phyloP scores from a whole-genome alignment of 2,329 filamentous ascomycete genomes.

The Keithomyces neogunnii region DNA sequence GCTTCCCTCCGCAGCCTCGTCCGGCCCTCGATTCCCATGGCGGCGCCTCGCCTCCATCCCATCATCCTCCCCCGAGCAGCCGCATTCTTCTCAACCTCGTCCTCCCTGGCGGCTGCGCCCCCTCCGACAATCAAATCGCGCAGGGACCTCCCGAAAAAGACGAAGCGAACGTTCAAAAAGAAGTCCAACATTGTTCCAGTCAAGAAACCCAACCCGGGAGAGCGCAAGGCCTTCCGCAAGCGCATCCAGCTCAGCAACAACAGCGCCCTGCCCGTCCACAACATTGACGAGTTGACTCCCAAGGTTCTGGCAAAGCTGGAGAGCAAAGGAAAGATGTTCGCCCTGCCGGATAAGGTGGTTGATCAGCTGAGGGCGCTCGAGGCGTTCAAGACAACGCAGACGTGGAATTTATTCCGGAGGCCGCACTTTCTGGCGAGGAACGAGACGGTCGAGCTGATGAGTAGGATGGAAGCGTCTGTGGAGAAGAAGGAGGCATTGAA shows the following conservation, averaged over 20 bases:
- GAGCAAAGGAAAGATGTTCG: slow-evolving; percentile 58
- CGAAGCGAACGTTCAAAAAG: slow-evolving; percentile 45
- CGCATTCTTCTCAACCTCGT: slow-evolving; percentile 31
- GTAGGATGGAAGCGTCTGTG: slow-evolving; percentile 49
- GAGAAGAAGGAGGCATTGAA: slow-evolving; percentile 45
- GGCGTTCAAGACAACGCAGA: slow-evolving; percentile 85
- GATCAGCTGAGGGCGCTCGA: slow-evolving; percentile 77
- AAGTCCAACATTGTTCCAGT: slow-evolving; percentile 31
- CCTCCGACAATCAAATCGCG: slow-evolving; percentile 24
- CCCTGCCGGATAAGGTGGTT: slow-evolving; percentile 59
- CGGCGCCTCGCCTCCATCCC: slow-evolving; percentile 24
- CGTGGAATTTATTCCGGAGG: slow-evolving; percentile 76
- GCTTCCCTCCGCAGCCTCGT: slow-evolving; percentile 33
- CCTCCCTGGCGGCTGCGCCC: slow-evolving; percentile 19
- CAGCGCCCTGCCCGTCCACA: slow-evolving; percentile 74
- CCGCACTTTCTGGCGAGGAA: slow-evolving; percentile 71
- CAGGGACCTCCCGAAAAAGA: slow-evolving; percentile 27
- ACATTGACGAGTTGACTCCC: slow-evolving; percentile 51
- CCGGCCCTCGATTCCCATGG: slow-evolving; percentile 22
- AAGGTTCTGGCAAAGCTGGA: slow-evolving; percentile 45
- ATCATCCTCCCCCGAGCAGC: slow-evolving; percentile 19
- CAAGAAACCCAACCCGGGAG: slow-evolving; percentile 60
- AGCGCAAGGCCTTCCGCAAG: slow-evolving; percentile 81
- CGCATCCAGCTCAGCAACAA: slow-evolving; percentile 88
- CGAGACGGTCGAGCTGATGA: slow-evolving; percentile 68